Evolutionary conservation across 2,329 filamentous ascomycete genomes (phyloP), one percentile per base, ranked within the genome.

Genomic region (Fusarium sp.): DNA sequence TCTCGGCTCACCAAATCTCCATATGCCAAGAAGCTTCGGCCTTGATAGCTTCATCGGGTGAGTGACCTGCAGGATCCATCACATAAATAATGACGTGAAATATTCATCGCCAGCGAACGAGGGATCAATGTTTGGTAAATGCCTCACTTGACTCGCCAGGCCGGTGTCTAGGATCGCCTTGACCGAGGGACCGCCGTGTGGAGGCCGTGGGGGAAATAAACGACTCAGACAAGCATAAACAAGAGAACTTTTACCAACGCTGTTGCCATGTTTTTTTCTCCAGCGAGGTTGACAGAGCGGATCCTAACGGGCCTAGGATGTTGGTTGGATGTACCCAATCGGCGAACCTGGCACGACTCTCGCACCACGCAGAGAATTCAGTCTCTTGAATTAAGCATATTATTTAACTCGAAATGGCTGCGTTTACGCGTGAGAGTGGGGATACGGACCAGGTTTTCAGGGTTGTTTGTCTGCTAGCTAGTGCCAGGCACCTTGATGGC

Each of bases 401-500:
- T 71, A 58, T 60, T 75, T 69, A 69, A 65, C 70, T 72, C 48
- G 57, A 74, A 51, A 34, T 37, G 52, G 61, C 28, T 52, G 64
- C 54, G 51, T 58, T 39, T 39, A 62, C 51, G 44, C 28, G 53
- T 31, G 43, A 6, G 3, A 40, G 60, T 66, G 44, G 62, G 30
- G 34, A 16, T 47, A 1, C 6, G 41, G 40, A 56, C 50, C 46
- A 40, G 51, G 23, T 23, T 23, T 23, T 5, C 23, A 23, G 23
- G 23, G 23, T 23, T 23, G 23, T 23, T 4, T 23, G 23, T 23
- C 23, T 65, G 65, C 55, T 55, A 62, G 9, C 31, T 40, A 46
- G 48, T 34, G 36, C 43, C 48, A 68, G 62, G 56, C 58, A 75
- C 73, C 73, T 54, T 75, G 73, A 75, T 75, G 72, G 73, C 37